phyloP scores from a whole-genome alignment of 805 yeast genomes.

The Candida manassasensis region DNA sequence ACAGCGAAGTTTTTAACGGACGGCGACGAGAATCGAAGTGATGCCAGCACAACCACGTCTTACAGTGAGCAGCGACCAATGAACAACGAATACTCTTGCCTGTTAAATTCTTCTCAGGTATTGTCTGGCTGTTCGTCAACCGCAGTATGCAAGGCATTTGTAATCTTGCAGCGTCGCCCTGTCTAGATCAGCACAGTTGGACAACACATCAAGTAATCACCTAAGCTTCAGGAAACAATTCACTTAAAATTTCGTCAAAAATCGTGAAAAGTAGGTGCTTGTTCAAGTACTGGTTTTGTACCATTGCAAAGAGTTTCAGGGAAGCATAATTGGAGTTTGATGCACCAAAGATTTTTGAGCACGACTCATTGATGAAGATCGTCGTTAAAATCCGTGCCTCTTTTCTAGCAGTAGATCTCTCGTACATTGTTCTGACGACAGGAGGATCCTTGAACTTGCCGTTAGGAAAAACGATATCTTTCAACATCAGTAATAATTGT shows the following conservation, averaged over 20 bases:
- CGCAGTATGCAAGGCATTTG: no score
- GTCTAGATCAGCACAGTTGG: no score
- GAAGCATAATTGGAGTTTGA: conserved; percentile 62
- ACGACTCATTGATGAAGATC: conserved; percentile 55
- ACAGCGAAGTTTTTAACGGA: no score
- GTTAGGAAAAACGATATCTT: conserved; percentile 34
- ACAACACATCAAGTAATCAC: no score
- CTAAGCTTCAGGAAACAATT: conserved; percentile 40
- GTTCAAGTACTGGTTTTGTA: conserved; percentile 72
- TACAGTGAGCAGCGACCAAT: no score
- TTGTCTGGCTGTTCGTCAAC: no score
- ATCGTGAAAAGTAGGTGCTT: conserved; percentile 56
- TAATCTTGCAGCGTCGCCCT: no score
- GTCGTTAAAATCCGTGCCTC: conserved; percentile 58
- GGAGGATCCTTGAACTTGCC: conserved; percentile 48
- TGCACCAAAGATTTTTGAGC: conserved; percentile 71
- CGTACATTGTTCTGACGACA: conserved; percentile 43
- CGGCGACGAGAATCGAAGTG: no score
- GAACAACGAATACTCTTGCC: no score
- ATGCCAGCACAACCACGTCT: no score
- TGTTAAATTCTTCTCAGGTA: no score
- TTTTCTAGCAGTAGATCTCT: conserved; percentile 47
- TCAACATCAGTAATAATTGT: conserved; percentile 24
- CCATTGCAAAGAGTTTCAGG: conserved; percentile 51
- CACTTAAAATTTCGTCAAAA: conserved; percentile 52